Evolutionary conservation across 2,329 filamentous ascomycete species (phyloP).

Genomic region (Polytolypa hystricis): DNA sequence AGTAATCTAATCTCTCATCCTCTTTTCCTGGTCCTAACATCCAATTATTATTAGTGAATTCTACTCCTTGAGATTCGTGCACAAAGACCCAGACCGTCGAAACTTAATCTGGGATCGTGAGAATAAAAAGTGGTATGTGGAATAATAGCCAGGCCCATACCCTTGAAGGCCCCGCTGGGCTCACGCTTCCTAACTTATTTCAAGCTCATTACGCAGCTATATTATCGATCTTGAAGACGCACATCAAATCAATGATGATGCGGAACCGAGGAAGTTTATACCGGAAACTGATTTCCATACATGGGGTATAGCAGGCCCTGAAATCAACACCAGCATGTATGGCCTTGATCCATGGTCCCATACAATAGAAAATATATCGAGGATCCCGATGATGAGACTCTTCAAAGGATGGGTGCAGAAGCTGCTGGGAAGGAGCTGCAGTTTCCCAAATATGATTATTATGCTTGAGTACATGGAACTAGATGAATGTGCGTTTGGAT

Average conservation of each 20-base stretch:
- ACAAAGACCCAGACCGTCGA: constrained; percentile 18
- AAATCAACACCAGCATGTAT: constrained; percentile 4
- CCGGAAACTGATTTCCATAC: constrained; percentile 5
- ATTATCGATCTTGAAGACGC: constrained; percentile 12
- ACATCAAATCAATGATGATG: constrained; percentile 1
- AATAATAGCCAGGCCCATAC: no score
- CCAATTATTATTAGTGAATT: constrained; percentile 8
- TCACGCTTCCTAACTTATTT: no score
- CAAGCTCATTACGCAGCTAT: no score
- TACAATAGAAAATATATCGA: constrained; percentile 3
- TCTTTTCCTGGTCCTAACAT: not conserved
- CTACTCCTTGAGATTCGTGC: constrained; percentile 6
- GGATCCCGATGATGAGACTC: constrained; percentile 8
- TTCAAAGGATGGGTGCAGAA: constrained; percentile 9
- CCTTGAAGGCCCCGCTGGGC: no score
- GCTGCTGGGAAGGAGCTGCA: constrained; percentile 7
- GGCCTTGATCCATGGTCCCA: constrained; percentile 13
- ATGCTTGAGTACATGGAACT: no score
- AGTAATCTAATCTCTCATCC: not conserved
- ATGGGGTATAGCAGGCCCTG: constrained; percentile 9
- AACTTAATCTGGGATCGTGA: constrained; percentile 11
- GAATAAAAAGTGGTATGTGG: constrained; percentile 12
- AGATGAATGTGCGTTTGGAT: no score
- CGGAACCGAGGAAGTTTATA: constrained; percentile 3
- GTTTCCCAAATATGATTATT: constrained; percentile 3